phyloP scores from a whole-genome alignment of 805 yeast species.

The Myxozyma lipomycoides region DNA sequence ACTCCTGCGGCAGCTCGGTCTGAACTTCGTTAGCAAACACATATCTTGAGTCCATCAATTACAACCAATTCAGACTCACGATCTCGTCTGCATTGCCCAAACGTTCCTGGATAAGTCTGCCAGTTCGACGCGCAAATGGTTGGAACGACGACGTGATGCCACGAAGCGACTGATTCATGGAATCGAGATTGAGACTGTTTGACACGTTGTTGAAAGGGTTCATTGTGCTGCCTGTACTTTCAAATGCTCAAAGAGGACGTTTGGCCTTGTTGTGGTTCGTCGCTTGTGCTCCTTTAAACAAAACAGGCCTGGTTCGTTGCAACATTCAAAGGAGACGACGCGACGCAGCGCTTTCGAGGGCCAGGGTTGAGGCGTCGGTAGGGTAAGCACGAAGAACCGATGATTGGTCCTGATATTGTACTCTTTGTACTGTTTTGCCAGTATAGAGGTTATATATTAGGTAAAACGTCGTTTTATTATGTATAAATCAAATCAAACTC shows the following conservation, averaged over 20 bases:
- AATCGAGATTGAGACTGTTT: constrained; percentile 28
- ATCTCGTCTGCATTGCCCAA: constrained; percentile 78
- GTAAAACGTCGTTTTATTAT: too few species aligned
- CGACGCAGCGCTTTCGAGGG: too few species aligned
- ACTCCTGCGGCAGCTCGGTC: constrained; percentile 80
- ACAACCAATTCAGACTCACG: constrained; percentile 25
- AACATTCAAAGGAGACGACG: too few species aligned
- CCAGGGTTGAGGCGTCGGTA: too few species aligned
- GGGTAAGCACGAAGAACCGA: too few species aligned
- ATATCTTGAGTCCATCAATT: not conserved
- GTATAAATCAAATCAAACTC: too few species aligned
- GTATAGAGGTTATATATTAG: too few species aligned
- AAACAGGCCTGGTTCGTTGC: too few species aligned
- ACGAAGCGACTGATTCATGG: constrained; percentile 40
- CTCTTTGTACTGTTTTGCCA: too few species aligned
- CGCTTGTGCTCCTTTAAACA: too few species aligned
- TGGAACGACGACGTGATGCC: constrained; percentile 48
- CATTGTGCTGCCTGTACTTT: constrained; percentile 3
- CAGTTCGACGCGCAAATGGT: constrained; percentile 77
- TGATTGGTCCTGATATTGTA: too few species aligned
- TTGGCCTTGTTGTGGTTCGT: too few species aligned
- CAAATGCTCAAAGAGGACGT: not conserved
- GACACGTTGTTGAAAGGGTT: constrained; percentile 18
- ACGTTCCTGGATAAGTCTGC: constrained; percentile 71
- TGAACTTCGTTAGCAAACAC: constrained; percentile 2